Percentiles rank a stretch among this genome's conserved stretches.
phyloP scores from a whole-genome alignment of 768 basidiomycete species.

The Dioszegia crocea region DNA sequence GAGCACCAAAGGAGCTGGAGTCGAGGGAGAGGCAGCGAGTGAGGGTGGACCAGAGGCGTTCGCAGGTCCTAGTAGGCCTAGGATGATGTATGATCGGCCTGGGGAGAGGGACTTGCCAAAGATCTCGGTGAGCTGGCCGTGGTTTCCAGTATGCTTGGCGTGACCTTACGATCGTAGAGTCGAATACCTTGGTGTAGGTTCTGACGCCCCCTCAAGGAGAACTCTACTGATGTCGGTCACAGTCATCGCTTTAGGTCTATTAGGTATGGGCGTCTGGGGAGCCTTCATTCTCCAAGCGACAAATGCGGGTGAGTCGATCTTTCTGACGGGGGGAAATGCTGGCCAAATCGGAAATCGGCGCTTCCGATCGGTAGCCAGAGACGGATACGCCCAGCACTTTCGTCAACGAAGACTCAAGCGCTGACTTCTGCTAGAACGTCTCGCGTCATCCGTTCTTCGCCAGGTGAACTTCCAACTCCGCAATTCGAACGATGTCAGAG shows the following conservation, averaged over 20 bases:
- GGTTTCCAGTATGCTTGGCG: neutral
- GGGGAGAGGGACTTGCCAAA: conserved; percentile 39
- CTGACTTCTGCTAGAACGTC: no score
- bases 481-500: conserved; percentile 36
- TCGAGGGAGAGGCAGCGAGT: neutral
- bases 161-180: conserved; percentile 11
- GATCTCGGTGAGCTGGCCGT: conserved; percentile 28
- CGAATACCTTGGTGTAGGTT: conserved; percentile 26
- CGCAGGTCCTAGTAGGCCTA: conserved; percentile 41
- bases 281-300: conserved; percentile 33
- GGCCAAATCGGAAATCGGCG: neutral
- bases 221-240: neutral
- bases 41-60: conserved; percentile 24
- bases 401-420: no score
- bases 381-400: no score
- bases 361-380: no score
- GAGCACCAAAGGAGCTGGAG: neutral
- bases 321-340: neutral
- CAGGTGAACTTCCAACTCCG: conserved; percentile 45
- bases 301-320: conserved; percentile 24
- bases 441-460: conserved; percentile 44
- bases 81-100: conserved; percentile 43
- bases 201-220: neutral
- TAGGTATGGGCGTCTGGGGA: conserved; percentile 25
- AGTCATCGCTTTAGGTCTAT: conserved; percentile 22